Percentiles rank a stretch among this genome's conserved stretches.
phyloP scores from a whole-genome alignment of 371 early-diverging fungal species.

The Syncephalastrum sp. region DNA sequence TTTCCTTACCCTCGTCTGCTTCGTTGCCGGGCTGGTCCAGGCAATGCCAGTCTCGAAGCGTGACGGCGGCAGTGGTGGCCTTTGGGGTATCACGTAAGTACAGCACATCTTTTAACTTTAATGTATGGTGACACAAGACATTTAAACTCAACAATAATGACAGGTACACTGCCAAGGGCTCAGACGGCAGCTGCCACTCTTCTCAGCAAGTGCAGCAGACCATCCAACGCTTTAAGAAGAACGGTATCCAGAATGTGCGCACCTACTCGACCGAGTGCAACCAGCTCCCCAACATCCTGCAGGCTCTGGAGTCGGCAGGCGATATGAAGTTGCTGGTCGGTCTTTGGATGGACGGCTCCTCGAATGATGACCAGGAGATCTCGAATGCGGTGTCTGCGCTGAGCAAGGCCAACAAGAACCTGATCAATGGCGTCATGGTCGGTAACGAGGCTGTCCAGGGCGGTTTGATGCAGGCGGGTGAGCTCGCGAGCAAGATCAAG shows the following conservation, averaged over 20 bases:
- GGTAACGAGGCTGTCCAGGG: slow-evolving; percentile 44
- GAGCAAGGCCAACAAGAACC: slow-evolving; percentile 7
- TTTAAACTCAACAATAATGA: background rate
- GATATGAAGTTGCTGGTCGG: slow-evolving; percentile 42
- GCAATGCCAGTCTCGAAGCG: slow-evolving; percentile 27
- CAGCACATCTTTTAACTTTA: too few species aligned
- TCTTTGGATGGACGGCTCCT: slow-evolving; percentile 41
- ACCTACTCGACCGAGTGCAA: slow-evolving; percentile 52
- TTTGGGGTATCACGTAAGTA: slow-evolving; percentile 21
- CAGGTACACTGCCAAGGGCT: slow-evolving; percentile 28
- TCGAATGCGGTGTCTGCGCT: slow-evolving; percentile 6
- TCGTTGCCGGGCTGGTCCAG: slow-evolving; percentile 21
- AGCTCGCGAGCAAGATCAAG: slow-evolving; percentile 32
- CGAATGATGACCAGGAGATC: slow-evolving; percentile 32
- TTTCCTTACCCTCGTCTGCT: slow-evolving; percentile 4
- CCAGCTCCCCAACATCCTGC: slow-evolving; percentile 30
- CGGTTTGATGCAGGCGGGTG: slow-evolving; percentile 16
- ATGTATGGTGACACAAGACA: too few species aligned
- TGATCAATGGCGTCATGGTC: slow-evolving; percentile 34
- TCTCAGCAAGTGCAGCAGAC: slow-evolving; percentile 16
- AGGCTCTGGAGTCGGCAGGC: slow-evolving; percentile 26
- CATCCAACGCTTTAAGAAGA: slow-evolving; percentile 31
- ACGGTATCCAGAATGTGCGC: slow-evolving; percentile 35
- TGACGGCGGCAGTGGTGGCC: slow-evolving; percentile 7
- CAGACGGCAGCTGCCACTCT: slow-evolving; percentile 36